Evolutionary conservation across 805 yeast species (phyloP).

Genomic region (Kuraishia floccosa): DNA sequence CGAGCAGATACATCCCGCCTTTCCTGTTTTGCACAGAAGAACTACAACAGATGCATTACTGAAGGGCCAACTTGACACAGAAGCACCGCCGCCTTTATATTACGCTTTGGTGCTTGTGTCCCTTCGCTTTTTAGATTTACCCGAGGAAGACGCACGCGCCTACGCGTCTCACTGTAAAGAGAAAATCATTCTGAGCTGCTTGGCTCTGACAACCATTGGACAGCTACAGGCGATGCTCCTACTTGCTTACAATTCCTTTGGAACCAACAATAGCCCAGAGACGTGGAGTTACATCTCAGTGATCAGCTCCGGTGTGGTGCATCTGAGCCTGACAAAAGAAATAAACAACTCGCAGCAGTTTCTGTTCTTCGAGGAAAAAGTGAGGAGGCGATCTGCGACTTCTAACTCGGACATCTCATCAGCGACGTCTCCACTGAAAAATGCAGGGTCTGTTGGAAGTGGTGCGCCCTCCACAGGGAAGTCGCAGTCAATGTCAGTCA

Average conservation of each 20-base stretch:
- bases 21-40: constrained; percentile 5
- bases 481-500: constrained; percentile 7
- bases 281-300: constrained; percentile 12
- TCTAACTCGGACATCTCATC: constrained; percentile 1
- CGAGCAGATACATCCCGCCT: constrained; percentile 4
- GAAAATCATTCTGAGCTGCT: constrained; percentile 9
- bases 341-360: constrained; percentile 4
- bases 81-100: no score
- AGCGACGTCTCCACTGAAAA: background rate
- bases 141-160: constrained; percentile 2
- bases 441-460: background rate
- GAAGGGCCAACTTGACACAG: no score
- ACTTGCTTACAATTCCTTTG: constrained; percentile 12
- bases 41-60: no score
- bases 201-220: constrained; percentile 10
- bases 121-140: constrained; percentile 6
- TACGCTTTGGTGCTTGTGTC: constrained; percentile 10
- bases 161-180: constrained; percentile 8
- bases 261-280: constrained; percentile 11
- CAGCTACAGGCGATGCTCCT: constrained; percentile 13
- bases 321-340: constrained; percentile 9
- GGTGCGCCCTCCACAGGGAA: no score
- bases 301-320: constrained; percentile 12
- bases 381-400: constrained; percentile 4
- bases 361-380: constrained; percentile 4